Conservation (phyloP, 768 basidiomycete species). For the Leucocoprinus birnbaumii region DNA sequence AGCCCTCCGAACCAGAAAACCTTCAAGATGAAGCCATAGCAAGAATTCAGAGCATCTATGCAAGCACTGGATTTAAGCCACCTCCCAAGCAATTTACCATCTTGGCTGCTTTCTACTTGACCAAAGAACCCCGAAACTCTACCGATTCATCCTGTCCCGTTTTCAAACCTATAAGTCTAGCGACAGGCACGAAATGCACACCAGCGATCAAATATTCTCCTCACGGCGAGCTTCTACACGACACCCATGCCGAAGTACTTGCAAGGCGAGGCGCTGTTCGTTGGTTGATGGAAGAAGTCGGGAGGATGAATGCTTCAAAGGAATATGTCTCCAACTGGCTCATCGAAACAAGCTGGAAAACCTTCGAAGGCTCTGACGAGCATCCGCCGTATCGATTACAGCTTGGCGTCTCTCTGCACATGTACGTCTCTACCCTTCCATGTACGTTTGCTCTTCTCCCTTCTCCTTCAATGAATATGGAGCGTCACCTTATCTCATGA, state of each 20-base stretch:
- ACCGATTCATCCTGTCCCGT: neutral
- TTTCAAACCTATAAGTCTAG: constrained; percentile 62
- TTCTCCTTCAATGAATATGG: neutral
- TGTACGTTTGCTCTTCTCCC: constrained; percentile 34
- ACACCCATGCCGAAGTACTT: constrained; percentile 91
- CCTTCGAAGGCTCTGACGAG: constrained; percentile 17
- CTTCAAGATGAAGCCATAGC: constrained; percentile 18
- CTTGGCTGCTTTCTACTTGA: constrained; percentile 53
- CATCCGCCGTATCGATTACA: constrained; percentile 39
- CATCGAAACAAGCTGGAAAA: neutral
- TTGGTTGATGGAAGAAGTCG: constrained; percentile 78
- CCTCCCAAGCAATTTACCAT: constrained; percentile 60
- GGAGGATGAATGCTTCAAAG: constrained; percentile 25
- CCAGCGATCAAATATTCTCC: constrained; percentile 58
- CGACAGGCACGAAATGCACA: constrained; percentile 85
- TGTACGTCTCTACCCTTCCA: constrained; percentile 70
- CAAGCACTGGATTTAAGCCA: constrained; percentile 44
- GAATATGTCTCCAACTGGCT: constrained; percentile 33
- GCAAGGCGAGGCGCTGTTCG: constrained; percentile 74
- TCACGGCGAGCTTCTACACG: constrained; percentile 79
- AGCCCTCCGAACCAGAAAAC: neutral
- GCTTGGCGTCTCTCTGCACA: constrained; percentile 44
- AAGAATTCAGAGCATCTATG: constrained; percentile 40
- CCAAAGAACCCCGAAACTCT: constrained; percentile 17
- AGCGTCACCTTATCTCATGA: constrained; percentile 24